Evolutionary conservation across 345 rosid genomes (phyloP).

Genomic region (Acer negundo): DNA sequence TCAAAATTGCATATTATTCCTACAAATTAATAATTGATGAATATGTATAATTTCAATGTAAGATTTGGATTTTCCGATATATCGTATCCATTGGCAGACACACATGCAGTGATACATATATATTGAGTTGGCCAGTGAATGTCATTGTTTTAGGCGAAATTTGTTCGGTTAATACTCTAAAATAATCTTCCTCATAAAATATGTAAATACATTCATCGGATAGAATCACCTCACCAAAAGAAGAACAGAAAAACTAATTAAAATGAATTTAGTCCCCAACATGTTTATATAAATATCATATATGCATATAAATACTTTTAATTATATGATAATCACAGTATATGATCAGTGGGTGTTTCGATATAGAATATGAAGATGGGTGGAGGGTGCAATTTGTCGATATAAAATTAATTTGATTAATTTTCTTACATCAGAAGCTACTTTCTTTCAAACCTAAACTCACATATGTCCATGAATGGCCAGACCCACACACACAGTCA

Average conservation of each 20-base stretch:
- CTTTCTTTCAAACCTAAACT: slow-evolving; percentile 43
- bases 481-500: slow-evolving; percentile 31
- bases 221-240: no score
- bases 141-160: no score
- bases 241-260: no score
- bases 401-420: neutral
- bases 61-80: no score
- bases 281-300: neutral
- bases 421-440: slow-evolving; percentile 25
- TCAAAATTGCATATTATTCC: no score
- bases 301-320: neutral
- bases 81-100: neutral
- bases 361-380: neutral
- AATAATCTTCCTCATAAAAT: no score
- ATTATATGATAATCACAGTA: neutral
- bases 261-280: no score
- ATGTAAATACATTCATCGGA: no score
- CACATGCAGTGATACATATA: neutral
- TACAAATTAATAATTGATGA: no score
- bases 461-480: slow-evolving; percentile 13
- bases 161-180: no score
- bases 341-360: neutral
- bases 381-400: neutral
- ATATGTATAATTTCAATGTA: no score
- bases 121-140: no score